Base-by-base conservation (phyloP, 1,284 basidiomycete species). In the Malassezia japonica region DNA sequence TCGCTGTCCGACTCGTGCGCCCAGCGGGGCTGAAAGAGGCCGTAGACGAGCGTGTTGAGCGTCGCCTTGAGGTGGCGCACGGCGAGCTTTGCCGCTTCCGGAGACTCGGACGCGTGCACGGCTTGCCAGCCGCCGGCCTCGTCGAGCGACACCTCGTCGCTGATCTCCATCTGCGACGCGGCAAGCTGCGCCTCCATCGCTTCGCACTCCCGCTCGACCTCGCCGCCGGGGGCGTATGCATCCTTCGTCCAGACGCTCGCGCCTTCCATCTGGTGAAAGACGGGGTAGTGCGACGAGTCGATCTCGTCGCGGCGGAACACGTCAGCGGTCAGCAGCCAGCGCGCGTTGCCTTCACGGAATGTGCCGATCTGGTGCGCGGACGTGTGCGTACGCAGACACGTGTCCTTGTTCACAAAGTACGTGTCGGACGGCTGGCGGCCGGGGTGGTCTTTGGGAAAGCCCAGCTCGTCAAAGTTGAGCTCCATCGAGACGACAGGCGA, bases 211-310 rank as follows among this genome's bases (percentile, higher is more conserved):
- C 77, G 75, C 76, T 70, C 65, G 21, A 74, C 62, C 16, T 57
- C 45, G 0, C 59, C 67, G 25, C 61, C 69, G 1, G 79, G 77
- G 47, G 79, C 76, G 38, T 65, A 65, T 29, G 77, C 75, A 0
- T 47, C 44, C n/a, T 45, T 40, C 1, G 43, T 23, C 61, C 86
- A 90, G 43, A 95, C 82, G 36, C 83, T 79, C 18, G 91, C 89
- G 27, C 92, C 94, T 74, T 99, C 94, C 77, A 95, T 89, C 76
- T 99, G 94, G 75, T 99, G 94, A 74, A 99, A 99, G 37, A 95
- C 86, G 16, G 94, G 94, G 74, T 96, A 96, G 74, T 99, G 94
- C 9, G 85, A 87, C 18, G 82, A 80, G 76, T 99, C 94, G 60
- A 99, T 98, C 76, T 98, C 94, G 80, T 99, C 94, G 60, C 94